These are phyloP conservation scores for Gossypium ekmanianum DNA, from an alignment of 345 rosid species.

Conservation along the genomic window DNA sequence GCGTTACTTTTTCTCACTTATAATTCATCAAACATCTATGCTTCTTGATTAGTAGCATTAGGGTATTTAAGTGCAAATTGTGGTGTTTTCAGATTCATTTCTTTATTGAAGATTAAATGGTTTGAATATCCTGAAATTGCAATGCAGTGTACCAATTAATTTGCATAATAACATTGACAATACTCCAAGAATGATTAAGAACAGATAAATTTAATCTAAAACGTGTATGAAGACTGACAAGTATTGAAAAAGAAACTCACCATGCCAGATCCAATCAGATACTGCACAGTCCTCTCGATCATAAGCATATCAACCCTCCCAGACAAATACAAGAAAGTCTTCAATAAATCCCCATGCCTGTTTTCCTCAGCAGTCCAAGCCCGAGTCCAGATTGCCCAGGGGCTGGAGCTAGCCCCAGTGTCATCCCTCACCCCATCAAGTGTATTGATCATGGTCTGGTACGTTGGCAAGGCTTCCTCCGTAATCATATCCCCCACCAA, in stretches of 20 bases:
- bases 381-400: conserved; percentile 78
- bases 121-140: background rate
- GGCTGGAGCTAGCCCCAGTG: conserved; percentile 61
- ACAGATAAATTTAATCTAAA: background rate
- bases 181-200: background rate
- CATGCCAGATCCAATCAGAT: conserved; percentile 68
- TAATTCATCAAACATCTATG: background rate
- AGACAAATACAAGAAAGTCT: conserved; percentile 54
- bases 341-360: conserved; percentile 68
- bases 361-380: conserved; percentile 82
- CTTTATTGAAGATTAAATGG: background rate
- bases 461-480: conserved; percentile 76
- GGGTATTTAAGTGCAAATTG: background rate
- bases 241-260: conserved; percentile 25
- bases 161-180: background rate
- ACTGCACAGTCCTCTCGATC: conserved; percentile 60
- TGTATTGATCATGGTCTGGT: conserved; percentile 67
- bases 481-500: conserved; percentile 83
- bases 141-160: background rate
- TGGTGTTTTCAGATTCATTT: background rate
- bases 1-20: background rate
- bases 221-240: background rate
- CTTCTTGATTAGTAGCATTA: background rate
- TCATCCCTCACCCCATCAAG: conserved; percentile 72
- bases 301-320: conserved; percentile 72